Conservation (phyloP, 352 stramenopile species). For the Globisporangium okanoganense region DNA sequence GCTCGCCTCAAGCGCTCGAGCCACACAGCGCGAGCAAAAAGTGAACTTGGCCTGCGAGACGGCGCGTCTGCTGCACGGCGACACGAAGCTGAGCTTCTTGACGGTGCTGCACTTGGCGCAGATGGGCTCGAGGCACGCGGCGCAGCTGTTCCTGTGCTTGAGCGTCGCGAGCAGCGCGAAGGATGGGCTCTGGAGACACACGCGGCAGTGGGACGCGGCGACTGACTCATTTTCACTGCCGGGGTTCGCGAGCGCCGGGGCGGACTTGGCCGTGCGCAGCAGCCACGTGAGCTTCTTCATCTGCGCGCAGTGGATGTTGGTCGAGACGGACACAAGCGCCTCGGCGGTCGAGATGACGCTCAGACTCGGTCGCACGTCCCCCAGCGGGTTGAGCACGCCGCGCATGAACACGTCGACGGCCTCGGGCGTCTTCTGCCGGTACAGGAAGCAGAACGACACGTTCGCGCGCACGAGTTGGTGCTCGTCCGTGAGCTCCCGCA, state of each 20-base stretch:
- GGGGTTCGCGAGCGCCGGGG: not conserved
- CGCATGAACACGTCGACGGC: constrained; percentile 10
- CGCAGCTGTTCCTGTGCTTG: not conserved
- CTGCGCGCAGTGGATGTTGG: constrained; percentile 7
- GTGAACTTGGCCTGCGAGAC: constrained; percentile 4
- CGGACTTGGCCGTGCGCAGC: not conserved
- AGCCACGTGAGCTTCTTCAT: constrained; percentile 13
- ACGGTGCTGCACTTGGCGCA: not conserved
- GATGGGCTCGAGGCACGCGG: not conserved
- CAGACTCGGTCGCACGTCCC: not conserved
- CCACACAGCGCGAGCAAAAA: constrained; percentile 3
- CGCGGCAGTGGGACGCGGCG: not conserved
- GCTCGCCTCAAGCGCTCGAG: not conserved
- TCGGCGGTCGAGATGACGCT: constrained; percentile 1
- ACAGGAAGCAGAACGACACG: constrained; percentile 9
- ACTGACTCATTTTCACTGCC: not conserved
- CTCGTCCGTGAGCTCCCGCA: constrained; percentile 14
- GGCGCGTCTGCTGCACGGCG: not conserved
- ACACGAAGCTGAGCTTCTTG: constrained; percentile 5
- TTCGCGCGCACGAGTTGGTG: constrained; percentile 9
- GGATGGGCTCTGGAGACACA: not conserved
- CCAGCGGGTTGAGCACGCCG: not conserved
- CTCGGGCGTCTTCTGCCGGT: not conserved
- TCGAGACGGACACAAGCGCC: not conserved
- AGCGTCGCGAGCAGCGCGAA: not conserved